These are phyloP conservation scores for Aspergillus spinulosporus DNA, from an alignment of 2,329 filamentous ascomycete species.

Conservation along the genomic window DNA sequence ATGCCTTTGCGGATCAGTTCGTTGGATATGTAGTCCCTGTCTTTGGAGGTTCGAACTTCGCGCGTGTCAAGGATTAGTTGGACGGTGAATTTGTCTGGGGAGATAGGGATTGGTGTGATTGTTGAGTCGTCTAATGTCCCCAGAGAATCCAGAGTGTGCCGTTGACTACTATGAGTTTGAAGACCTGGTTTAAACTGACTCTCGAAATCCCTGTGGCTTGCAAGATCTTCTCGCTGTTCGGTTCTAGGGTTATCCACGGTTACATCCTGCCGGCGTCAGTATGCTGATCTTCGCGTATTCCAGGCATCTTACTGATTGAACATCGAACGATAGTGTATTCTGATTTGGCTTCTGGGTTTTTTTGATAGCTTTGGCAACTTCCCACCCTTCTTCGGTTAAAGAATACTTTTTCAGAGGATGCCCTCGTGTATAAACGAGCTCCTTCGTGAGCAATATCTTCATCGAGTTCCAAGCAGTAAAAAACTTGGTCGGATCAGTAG, in stretches of 20 bases:
- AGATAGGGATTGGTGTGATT: conserved; percentile 61
- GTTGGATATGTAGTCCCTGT: conserved; percentile 74
- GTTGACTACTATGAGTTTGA: not conserved
- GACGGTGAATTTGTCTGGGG: conserved; percentile 68
- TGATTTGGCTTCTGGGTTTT: conserved; percentile 38
- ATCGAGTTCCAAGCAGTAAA: conserved; percentile 84
- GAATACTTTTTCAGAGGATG: conserved; percentile 67
- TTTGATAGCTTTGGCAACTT: conserved; percentile 66
- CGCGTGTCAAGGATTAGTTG: conserved; percentile 72
- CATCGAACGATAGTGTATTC: conserved; percentile 20
- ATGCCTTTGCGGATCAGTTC: conserved; percentile 68
- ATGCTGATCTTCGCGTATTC: no score
- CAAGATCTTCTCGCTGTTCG: not conserved
- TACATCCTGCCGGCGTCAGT: not conserved
- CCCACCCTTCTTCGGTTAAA: conserved; percentile 76
- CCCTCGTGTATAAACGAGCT: conserved; percentile 70
- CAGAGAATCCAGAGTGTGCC: conserved; percentile 5
- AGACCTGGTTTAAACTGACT: not conserved
- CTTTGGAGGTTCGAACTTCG: conserved; percentile 70
- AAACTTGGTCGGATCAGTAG: conserved; percentile 65
- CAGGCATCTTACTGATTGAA: conserved; percentile 16
- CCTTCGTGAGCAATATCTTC: conserved; percentile 71
- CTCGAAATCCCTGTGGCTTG: not conserved
- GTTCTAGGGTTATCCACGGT: not conserved
- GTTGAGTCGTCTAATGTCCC: conserved; percentile 26